Conservation (phyloP, 2,329 filamentous ascomycete species). For the Helminthosporium solani region DNA sequence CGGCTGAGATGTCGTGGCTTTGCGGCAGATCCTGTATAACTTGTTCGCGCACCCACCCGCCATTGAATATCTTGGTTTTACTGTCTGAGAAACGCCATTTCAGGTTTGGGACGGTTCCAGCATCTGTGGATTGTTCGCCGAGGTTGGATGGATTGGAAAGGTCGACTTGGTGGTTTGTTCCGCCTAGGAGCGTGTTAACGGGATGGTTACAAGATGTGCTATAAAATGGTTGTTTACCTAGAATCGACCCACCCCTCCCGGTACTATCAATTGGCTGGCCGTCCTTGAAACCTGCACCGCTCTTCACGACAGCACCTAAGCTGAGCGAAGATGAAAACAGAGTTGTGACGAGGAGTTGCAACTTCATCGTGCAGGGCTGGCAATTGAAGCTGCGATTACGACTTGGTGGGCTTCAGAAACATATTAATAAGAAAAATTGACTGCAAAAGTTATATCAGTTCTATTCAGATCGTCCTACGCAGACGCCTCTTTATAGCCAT, state of each 20-base stretch:
- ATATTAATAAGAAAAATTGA: background rate
- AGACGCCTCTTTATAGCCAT: constrained; percentile 3
- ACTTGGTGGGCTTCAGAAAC: background rate
- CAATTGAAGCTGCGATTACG: background rate
- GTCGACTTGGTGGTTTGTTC: constrained; percentile 63
- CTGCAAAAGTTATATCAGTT: background rate
- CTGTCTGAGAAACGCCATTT: constrained; percentile 71
- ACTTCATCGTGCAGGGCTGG: constrained; percentile 28
- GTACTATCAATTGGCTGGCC: constrained; percentile 59
- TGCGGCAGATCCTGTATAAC: constrained; percentile 66
- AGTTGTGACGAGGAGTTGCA: constrained; percentile 18
- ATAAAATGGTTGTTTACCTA: constrained; percentile 49
- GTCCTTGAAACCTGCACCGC: constrained; percentile 45
- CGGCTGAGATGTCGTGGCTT: constrained; percentile 66
- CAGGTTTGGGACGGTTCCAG: constrained; percentile 64
- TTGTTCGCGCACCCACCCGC: constrained; percentile 67
- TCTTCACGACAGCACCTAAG: constrained; percentile 23
- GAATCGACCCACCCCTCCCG: constrained; percentile 60
- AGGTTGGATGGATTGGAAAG: constrained; percentile 65
- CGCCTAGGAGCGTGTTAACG: constrained; percentile 49
- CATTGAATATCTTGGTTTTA: constrained; percentile 61
- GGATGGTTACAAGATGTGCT: background rate
- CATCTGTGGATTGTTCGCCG: constrained; percentile 62
- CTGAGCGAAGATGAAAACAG: constrained; percentile 19
- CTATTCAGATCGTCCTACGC: background rate